Evolutionary conservation across 345 rosid species (phyloP).

Genomic region (Citrus cavaleriei): DNA sequence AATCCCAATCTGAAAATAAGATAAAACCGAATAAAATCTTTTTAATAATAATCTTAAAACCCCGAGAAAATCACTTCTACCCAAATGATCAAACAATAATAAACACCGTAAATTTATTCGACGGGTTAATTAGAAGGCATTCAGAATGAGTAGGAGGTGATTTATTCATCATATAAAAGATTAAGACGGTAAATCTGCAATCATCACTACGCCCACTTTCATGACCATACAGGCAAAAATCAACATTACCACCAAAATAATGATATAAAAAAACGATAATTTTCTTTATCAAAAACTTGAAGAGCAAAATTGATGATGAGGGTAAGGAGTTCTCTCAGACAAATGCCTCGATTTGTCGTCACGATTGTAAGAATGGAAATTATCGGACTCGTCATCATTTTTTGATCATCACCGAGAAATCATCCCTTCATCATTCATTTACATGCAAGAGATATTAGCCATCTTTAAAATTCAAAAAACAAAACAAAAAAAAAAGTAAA

Average conservation of each 20-base stretch:
- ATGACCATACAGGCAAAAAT: neutral
- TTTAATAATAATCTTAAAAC: too few species aligned
- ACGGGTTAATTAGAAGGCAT: constrained; percentile 13
- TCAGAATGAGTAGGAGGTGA: constrained; percentile 68
- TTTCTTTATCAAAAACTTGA: neutral
- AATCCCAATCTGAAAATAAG: too few species aligned
- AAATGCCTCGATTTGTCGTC: constrained; percentile 73
- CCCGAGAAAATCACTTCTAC: too few species aligned
- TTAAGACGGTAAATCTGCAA: constrained; percentile 31
- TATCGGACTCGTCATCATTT: constrained; percentile 66
- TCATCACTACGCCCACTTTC: constrained; percentile 37
- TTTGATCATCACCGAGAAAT: constrained; percentile 52
- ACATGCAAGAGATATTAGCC: neutral
- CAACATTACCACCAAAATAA: neutral
- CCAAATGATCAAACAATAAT: neutral
- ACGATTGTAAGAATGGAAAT: constrained; percentile 46
- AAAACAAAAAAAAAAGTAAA: neutral
- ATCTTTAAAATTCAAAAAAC: neutral
- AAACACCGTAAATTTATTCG: too few species aligned
- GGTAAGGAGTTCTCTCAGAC: constrained; percentile 47
- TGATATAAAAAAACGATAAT: neutral
- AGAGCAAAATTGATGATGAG: neutral
- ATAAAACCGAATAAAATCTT: too few species aligned
- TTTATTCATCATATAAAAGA: constrained; percentile 24
- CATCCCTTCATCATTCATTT: neutral